Conservation (phyloP, 2,329 filamentous ascomycete genomes). For the Westerdykella sp. region DNA sequence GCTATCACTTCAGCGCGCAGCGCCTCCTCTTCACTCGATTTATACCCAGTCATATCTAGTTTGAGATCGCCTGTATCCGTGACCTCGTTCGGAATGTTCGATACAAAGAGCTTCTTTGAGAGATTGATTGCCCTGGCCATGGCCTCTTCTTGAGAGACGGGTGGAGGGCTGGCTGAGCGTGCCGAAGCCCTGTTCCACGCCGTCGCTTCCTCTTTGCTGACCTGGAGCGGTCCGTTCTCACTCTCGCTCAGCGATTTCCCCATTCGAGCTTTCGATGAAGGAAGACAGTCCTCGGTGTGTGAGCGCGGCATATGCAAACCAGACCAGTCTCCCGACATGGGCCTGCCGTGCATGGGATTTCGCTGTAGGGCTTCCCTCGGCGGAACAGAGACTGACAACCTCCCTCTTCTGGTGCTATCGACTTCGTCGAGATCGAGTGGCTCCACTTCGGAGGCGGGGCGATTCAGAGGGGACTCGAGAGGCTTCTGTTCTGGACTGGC, state of each 20-base stretch:
- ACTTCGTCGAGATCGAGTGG: conserved; percentile 58
- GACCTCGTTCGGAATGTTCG: conserved; percentile 89
- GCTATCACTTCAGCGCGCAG: conserved; percentile 89
- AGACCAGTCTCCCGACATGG: conserved; percentile 33
- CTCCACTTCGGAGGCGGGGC: conserved; percentile 61
- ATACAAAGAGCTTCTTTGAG: conserved; percentile 78
- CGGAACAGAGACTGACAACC: conserved; percentile 27
- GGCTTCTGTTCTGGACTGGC: conserved; percentile 66
- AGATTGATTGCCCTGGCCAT: conserved; percentile 76
- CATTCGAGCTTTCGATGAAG: conserved; percentile 38
- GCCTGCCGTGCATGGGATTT: conserved; percentile 14
- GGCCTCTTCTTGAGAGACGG: conserved; percentile 65
- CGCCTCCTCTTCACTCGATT: conserved; percentile 86
- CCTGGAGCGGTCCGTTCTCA: conserved; percentile 24
- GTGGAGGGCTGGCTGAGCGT: conserved; percentile 71
- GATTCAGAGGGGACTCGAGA: conserved; percentile 40
- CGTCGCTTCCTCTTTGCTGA: conserved; percentile 31
- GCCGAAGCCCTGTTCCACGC: conserved; percentile 29
- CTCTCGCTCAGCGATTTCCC: conserved; percentile 25
- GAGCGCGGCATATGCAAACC: conserved; percentile 38
- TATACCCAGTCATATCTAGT: conserved; percentile 97
- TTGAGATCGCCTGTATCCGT: conserved; percentile 90
- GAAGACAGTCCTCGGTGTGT: conserved; percentile 50
- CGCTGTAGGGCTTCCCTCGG: conserved; percentile 16
- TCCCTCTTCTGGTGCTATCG: conserved; percentile 17